Evolutionary conservation across 805 yeast species (phyloP), one percentile per base, ranked within the genome.

Genomic region (Limtongia smithiae): DNA sequence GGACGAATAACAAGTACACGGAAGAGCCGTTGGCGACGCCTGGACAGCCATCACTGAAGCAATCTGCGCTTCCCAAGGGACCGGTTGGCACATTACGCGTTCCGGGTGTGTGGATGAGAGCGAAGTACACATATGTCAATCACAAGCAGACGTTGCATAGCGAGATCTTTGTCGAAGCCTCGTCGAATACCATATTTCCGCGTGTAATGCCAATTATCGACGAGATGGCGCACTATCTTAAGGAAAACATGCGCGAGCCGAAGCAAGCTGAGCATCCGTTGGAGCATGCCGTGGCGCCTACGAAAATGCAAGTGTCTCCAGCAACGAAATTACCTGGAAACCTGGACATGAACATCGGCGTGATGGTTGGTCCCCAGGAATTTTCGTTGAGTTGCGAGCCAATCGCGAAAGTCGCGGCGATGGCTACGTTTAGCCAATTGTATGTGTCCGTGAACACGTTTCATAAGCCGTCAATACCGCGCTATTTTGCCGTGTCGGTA

Each of bases 301-400:
- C 15, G 14, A 15, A 11, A 4, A 25, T 39, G 27, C 34, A 11
- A 15, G 24, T 5, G 20, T 25, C 28, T 25, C 28, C 28, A 9
- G 28, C 28, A 6, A 9, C 6, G 41, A 24, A 12, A 15, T 17
- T 15, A 24, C n/a, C n/a, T n/a, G 18, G 33, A 15, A 12, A 32
- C 14, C 35, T 83, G 45, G 88, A 84, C 54, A 58, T 87, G 25
- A 80, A 79, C 44, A 66, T 85, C 46, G 80, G 83, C 0, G 55
- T 90, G 5, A 72, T 76, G 35, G 76, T 90, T 44, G 89, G 80
- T 18, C 77, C 81, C 30, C 98, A 93, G 63, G 78, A 77, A 37
- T 64, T 93, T 20, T 77, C 84, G 2, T 70, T 93, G 45, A 85
- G 95, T 58, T 93, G 98, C 73, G 91, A 86, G 53, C 98, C 98